Evolutionary conservation across 805 yeast genomes (phyloP), one percentile per base, ranked within the genome.

Genomic region (Clavispora carvajalis): DNA sequence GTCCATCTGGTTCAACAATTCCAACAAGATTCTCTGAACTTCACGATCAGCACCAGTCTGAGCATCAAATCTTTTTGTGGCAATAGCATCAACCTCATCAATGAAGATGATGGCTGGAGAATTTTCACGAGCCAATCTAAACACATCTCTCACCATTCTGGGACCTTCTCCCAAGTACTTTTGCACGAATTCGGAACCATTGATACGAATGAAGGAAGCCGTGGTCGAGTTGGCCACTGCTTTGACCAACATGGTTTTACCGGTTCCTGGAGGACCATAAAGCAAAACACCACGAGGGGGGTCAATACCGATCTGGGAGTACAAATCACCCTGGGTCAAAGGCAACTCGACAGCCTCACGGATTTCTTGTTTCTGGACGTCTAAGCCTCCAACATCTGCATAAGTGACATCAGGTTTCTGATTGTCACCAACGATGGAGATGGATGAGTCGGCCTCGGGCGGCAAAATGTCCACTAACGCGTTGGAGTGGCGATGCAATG

Each of bases 261-360:
- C 99, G 1, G 99, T 93, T 62, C 99, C 99, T 36, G 99, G 99
- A 9, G 99, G 98, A n/a, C 99, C 99, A 65, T 93, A 93, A 46
- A 93, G 72, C 52, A 93, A 68, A 22, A 93, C 99, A 55, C 99
- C 99, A 52, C 98, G 81, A 48, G 99, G 99, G 15, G 99, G 99
- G 57, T 93, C 98, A 50, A 93, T 90, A 67, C 99, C 99, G 58
- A 93, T 93, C 66, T 93, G 98, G 58, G 87, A 85, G 67, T 93
- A 93, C 50, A 95, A 73, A 55, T 95, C 99, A 28, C 93, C 95
- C 62, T 93, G 98, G 12, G 95, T 85, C 56, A 93, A 75, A 10
- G 99, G 99, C 53, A 93, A 74, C 65, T 93, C 99, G 12, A 93
- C 98, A 2, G 99, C 99, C 68, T 93, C 99, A 58, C 97, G 80